phyloP scores from a whole-genome alignment of 345 rosid genomes.

The Barbarea vulgaris region DNA sequence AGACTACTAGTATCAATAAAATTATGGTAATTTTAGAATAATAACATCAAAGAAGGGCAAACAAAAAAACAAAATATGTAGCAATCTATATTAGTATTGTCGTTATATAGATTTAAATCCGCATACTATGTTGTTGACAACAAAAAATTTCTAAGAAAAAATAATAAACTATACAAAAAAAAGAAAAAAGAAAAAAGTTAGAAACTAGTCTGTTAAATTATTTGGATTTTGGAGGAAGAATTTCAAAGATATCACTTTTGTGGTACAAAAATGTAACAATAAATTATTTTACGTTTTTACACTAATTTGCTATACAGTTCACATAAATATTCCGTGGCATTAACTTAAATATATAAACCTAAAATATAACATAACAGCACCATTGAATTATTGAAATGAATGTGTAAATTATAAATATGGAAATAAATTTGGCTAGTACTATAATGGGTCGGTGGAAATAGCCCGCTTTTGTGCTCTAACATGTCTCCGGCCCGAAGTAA shows the following conservation, averaged over 20 bases:
- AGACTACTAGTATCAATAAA: neutral
- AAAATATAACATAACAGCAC: neutral
- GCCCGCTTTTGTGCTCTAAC: constrained; percentile 26
- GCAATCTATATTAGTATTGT: neutral
- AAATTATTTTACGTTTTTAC: neutral
- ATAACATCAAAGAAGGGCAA: too few species aligned
- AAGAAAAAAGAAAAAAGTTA: neutral
- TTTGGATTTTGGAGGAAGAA: neutral
- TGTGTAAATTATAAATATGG: neutral
- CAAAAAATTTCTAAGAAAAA: neutral
- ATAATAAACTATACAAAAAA: neutral
- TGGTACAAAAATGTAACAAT: neutral
- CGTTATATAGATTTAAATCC: neutral
- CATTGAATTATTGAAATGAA: neutral
- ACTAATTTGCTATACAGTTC: neutral
- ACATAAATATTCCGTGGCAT: neutral
- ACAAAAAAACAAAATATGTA: neutral
- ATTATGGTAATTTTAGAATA: too few species aligned
- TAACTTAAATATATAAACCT: neutral
- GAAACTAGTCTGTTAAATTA: neutral
- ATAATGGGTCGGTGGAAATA: constrained; percentile 29
- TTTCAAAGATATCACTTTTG: neutral
- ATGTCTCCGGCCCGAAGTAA: constrained; percentile 21
- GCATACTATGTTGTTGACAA: neutral
- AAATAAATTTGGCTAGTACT: neutral